phyloP scores from a whole-genome alignment of 805 yeast species.

The Zygosaccharomyces rouxii region DNA sequence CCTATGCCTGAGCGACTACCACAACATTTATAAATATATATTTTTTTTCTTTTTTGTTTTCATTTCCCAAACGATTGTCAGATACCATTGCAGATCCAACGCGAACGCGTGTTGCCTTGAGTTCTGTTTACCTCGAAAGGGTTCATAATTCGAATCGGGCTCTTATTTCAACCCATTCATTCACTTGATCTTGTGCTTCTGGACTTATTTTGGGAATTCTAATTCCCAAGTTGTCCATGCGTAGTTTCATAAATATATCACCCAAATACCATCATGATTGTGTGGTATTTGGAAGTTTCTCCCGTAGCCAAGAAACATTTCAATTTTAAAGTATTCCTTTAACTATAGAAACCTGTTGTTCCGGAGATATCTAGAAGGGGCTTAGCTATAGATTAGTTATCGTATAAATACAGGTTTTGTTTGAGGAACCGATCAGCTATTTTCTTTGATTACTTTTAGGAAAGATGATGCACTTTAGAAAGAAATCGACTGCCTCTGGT shows the following conservation, averaged over 20 bases:
- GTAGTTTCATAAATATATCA: neutral
- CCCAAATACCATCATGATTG: neutral
- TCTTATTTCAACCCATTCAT: neutral
- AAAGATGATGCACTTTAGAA: slow-evolving; percentile 45
- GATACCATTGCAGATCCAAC: neutral
- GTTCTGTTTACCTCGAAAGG: neutral
- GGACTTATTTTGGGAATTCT: neutral
- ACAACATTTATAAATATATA: too few relatives aligned
- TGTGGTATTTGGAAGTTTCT: neutral
- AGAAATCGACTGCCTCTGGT: slow-evolving; percentile 34
- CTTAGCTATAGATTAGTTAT: neutral
- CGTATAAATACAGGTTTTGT: neutral
- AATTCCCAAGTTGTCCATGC: neutral
- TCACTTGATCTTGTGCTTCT: neutral
- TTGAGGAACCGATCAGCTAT: neutral
- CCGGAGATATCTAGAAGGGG: slow-evolving; percentile 2
- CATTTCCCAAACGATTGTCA: slow-evolving; percentile 2
- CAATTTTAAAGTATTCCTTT: too few relatives aligned
- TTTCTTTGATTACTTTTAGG: neutral
- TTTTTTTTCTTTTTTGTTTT: neutral
- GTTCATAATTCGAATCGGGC: neutral
- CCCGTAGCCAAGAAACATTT: too few relatives aligned
- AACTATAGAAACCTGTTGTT: too few relatives aligned
- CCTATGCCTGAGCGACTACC: too few relatives aligned
- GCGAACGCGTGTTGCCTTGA: neutral